These are phyloP conservation scores for Trichoderma gamsii DNA, from an alignment of 495 filamentous ascomycete genomes.

Conservation along the genomic window DNA sequence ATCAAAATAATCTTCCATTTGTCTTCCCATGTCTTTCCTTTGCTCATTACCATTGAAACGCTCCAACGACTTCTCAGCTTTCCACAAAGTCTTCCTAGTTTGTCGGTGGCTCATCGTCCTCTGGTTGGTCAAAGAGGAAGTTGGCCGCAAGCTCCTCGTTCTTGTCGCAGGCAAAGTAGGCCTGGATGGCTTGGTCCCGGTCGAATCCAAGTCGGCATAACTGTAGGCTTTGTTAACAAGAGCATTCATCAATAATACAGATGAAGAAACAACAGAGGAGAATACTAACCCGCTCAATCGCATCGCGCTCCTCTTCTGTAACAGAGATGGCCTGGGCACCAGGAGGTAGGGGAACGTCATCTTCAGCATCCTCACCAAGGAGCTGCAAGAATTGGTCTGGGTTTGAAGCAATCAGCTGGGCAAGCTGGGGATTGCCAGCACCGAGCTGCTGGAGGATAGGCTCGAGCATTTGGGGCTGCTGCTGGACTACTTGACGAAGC, in stretches of 20 bases:
- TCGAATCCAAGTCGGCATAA: slow-evolving; percentile 88
- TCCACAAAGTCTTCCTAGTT: neutral
- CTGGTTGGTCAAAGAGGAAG: slow-evolving; percentile 94
- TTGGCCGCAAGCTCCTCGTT: slow-evolving; percentile 97
- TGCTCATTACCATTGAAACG: neutral
- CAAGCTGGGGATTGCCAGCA: slow-evolving; percentile 91
- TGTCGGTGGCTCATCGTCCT: slow-evolving; percentile 60
- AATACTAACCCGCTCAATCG: slow-evolving; percentile 82
- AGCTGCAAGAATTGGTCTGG: slow-evolving; percentile 89
- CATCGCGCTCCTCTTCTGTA: slow-evolving; percentile 91
- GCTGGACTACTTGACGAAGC: slow-evolving; percentile 90
- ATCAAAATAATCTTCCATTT: neutral
- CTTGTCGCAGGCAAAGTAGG: slow-evolving; percentile 98
- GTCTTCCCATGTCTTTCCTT: neutral
- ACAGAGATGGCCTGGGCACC: slow-evolving; percentile 85
- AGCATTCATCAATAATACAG: neutral
- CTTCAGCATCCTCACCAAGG: slow-evolving; percentile 71
- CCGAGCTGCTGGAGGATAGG: slow-evolving; percentile 94
- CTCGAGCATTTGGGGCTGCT: slow-evolving; percentile 96
- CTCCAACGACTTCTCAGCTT: neutral
- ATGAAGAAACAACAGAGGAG: neutral
- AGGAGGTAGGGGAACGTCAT: slow-evolving; percentile 73
- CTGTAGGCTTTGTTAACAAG: slow-evolving; percentile 44
- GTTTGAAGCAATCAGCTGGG: slow-evolving; percentile 79
- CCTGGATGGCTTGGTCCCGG: slow-evolving; percentile 90